Base-by-base conservation (phyloP, 768 basidiomycete genomes). In the Termitomyces titanicus region DNA sequence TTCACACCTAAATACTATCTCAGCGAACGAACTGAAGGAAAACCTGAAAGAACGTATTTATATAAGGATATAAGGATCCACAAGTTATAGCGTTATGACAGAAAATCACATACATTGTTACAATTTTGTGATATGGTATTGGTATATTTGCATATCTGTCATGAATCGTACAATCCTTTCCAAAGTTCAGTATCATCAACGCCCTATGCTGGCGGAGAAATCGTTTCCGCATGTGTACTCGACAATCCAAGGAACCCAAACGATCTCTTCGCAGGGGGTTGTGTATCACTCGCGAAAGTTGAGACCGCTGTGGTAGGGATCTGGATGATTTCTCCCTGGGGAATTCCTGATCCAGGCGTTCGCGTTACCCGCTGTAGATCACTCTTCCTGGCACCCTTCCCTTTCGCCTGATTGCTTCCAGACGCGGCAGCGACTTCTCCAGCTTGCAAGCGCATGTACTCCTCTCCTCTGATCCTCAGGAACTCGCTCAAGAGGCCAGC, bases 401-500 rank as follows among this genome's bases (percentile, higher is more conserved):
- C 33, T 40, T 31, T 39, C 57, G 54, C 58, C 49, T 44, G 46
- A 22, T 34, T 46, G 20, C 39, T 3, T 29, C 25, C 48, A 29
- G 52, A 61, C 43, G 22, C 58, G 13, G 51, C 60, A 37, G 11
- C 17, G 10, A 63, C 67, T 27, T 61, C 62, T 20, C 65, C 74
- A 1, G 72, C 75, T 53, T 77, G 70, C 55, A 78, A 60, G 65
- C 78, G 84, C 47, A 92, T 66, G 64, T 78, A 84, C 63, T 90
- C 85, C 54, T 88, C 84, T 0, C 90, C 92, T 43, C 94, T 78
- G 29, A 91, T 76, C 34, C 86, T 79, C 51, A 97, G 71, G 69
- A 82, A 94, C 68, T 94, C 92, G 65, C 95, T 92, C 45, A 98
- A 76, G 46, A 97, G 72, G 5, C 81, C 81, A 11, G 92, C 94